Conservation (phyloP, 1,284 basidiomycete species). For the Rhizoctonia solani region DNA sequence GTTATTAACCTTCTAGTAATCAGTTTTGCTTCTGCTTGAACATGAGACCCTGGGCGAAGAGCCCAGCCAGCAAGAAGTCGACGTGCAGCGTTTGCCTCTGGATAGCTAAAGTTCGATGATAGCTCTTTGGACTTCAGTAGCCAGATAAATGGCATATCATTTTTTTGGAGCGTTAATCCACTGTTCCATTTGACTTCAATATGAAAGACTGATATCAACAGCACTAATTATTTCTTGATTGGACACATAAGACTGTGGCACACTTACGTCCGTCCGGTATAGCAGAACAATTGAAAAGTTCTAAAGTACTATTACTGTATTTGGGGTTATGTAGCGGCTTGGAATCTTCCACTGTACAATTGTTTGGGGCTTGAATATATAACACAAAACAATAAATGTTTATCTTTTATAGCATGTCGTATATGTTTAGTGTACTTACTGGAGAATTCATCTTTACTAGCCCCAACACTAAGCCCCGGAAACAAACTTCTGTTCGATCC, state of each 20-base stretch:
- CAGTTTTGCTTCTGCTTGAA: not conserved
- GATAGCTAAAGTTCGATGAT: not conserved
- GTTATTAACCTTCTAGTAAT: not conserved
- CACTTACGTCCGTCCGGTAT: not conserved
- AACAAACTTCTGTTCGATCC: no score
- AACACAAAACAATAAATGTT: no score
- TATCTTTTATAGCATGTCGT: no score
- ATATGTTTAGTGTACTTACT: no score
- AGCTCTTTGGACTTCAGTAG: not conserved
- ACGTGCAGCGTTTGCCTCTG: not conserved
- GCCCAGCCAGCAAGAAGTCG: not conserved
- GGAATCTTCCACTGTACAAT: no score
- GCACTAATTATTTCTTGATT: not conserved
- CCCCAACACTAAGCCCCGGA: no score
- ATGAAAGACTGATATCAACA: not conserved
- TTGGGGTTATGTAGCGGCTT: no score
- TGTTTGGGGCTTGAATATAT: no score
- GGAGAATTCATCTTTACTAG: no score
- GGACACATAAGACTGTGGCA: not conserved
- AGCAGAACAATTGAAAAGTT: no score
- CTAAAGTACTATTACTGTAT: no score
- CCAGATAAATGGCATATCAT: conserved; percentile 7
- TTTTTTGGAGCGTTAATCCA: not conserved
- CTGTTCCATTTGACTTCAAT: not conserved
- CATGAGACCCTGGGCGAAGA: conserved; percentile 1